These are phyloP conservation scores for Keithomyces neogunnii DNA, from an alignment of 2,329 filamentous ascomycete species.

Conservation along the genomic window DNA sequence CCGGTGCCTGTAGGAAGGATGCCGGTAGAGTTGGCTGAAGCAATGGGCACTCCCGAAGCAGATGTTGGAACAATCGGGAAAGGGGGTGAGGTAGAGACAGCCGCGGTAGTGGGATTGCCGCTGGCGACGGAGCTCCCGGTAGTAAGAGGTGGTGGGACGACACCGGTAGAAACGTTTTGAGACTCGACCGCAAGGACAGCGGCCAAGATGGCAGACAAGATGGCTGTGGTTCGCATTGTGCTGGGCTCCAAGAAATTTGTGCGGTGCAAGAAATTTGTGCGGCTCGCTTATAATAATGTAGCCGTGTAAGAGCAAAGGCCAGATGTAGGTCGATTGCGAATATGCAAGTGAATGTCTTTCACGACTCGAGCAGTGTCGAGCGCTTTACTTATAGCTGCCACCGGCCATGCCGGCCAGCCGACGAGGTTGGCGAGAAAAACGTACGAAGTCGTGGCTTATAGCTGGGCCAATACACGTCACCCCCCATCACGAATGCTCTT, in stretches of 20 bases:
- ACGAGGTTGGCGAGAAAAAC: not conserved
- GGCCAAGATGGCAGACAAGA: slow-evolving; percentile 12
- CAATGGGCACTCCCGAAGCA: not conserved
- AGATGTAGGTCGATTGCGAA: not conserved
- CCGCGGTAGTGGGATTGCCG: not conserved
- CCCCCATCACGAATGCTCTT: not conserved
- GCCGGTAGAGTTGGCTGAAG: slow-evolving; percentile 1
- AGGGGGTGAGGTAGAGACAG: not conserved
- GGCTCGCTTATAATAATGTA: not conserved
- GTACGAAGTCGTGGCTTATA: not conserved
- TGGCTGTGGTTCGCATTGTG: slow-evolving; percentile 13
- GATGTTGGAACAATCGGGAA: not conserved
- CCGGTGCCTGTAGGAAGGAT: slow-evolving; percentile 2
- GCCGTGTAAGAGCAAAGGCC: not conserved
- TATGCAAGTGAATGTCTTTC: no score
- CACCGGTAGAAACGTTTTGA: not conserved
- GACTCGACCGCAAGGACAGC: not conserved
- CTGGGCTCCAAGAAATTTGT: not conserved
- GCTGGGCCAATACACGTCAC: slow-evolving; percentile 2
- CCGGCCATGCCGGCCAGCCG: not conserved
- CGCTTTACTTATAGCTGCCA: slow-evolving; percentile 3
- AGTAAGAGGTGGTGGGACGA: not conserved
- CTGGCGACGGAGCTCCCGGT: not conserved
- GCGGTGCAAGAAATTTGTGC: not conserved
- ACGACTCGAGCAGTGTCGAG: not conserved